Evolutionary conservation across 768 basidiomycete genomes (phyloP).

Genomic region (Amanita muscaria): DNA sequence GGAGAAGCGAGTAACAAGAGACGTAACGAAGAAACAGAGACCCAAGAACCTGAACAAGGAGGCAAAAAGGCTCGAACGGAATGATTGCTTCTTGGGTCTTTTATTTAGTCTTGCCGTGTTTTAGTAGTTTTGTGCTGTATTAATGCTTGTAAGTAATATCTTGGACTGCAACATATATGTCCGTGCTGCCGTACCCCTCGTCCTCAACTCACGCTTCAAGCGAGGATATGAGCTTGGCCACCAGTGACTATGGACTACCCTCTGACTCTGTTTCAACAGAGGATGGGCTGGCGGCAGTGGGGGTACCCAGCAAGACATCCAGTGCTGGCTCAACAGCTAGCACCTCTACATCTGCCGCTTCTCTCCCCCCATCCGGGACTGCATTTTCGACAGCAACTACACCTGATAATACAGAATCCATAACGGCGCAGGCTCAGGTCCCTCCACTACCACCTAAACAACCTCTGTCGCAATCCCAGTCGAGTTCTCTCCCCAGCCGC

Average conservation of each 20-base stretch:
- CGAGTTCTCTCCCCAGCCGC: not conserved
- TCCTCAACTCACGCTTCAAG: not conserved
- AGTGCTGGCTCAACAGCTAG: not conserved
- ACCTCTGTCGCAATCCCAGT: not conserved
- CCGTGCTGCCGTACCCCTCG: too few relatives aligned
- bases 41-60: slow-evolving; percentile 23
- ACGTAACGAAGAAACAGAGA: slow-evolving; percentile 32
- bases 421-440: not conserved
- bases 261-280: too few relatives aligned
- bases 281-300: too few relatives aligned
- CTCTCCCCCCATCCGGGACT: not conserved
- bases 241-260: too few relatives aligned
- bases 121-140: not conserved
- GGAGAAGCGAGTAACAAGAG: slow-evolving; percentile 20
- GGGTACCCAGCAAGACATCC: not conserved
- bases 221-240: not conserved
- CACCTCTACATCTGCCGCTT: not conserved
- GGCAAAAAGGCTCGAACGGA: slow-evolving; percentile 36
- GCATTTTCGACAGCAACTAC: not conserved
- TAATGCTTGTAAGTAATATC: not conserved
- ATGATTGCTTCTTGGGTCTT: slow-evolving; percentile 15
- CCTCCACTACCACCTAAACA: not conserved
- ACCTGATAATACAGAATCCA: not conserved
- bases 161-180: too few relatives aligned
- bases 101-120: slow-evolving; percentile 5